Evolutionary conservation across 2,329 filamentous ascomycete genomes (phyloP).

Genomic region (Davidsoniella virescens): DNA sequence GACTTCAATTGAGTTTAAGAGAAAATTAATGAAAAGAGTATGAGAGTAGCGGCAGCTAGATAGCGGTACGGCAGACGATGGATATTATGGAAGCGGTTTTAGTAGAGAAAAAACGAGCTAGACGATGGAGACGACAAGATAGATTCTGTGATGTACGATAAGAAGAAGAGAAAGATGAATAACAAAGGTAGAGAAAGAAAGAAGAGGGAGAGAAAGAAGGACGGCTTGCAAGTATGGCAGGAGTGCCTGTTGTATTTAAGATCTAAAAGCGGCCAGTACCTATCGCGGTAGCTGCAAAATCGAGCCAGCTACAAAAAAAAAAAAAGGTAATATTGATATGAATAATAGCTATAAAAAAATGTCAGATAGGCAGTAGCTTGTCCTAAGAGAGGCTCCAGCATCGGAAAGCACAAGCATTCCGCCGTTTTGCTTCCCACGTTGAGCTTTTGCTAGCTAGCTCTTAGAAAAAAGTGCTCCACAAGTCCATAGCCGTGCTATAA

Average conservation of each 20-base stretch:
- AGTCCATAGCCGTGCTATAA: too few relatives aligned
- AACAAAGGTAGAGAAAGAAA: not conserved
- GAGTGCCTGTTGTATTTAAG: not conserved
- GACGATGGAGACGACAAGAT: constrained; percentile 3
- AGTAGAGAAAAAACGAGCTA: not conserved
- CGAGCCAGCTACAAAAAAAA: too few relatives aligned
- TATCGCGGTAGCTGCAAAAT: not conserved
- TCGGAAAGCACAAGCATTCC: constrained; percentile 5
- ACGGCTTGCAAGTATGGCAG: constrained; percentile 3
- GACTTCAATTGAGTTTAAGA: constrained; percentile 11
- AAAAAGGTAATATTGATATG: too few relatives aligned
- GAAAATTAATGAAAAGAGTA: constrained; percentile 6
- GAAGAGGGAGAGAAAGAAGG: constrained; percentile 3
- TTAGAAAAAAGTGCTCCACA: too few relatives aligned
- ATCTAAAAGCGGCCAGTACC: not conserved
- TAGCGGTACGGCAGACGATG: not conserved
- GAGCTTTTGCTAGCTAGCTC: too few relatives aligned
- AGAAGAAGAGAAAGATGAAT: constrained; percentile 8
- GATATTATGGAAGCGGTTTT: constrained; percentile 1
- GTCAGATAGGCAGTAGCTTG: too few relatives aligned
- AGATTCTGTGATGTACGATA: not conserved
- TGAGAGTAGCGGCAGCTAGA: not conserved
- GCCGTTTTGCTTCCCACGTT: too few relatives aligned
- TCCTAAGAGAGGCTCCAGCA: constrained; percentile 7
- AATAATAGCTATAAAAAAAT: too few relatives aligned